These are phyloP conservation scores for Mycena polygramma DNA, from an alignment of 768 basidiomycete species.

Conservation along the genomic window DNA sequence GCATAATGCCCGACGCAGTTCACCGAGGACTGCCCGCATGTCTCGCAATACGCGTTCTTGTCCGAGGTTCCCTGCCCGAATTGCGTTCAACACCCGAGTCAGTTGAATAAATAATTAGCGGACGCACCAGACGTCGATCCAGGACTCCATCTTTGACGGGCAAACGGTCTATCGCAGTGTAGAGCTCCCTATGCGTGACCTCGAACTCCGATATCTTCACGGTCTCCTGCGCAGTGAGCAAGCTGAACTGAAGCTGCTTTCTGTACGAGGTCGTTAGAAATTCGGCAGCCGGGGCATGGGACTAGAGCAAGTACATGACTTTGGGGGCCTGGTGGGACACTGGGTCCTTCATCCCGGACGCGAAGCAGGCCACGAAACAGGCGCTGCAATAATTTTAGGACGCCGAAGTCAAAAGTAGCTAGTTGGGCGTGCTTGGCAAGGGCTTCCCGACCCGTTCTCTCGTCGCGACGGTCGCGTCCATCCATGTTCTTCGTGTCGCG, in stretches of 20 bases:
- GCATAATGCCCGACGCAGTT: constrained; percentile 99
- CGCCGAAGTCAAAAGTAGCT: constrained; percentile 12
- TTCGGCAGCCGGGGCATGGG: background rate
- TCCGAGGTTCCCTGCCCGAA: constrained; percentile 88
- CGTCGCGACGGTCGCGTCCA: no score
- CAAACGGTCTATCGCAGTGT: constrained; percentile 83
- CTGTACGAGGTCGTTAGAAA: constrained; percentile 55
- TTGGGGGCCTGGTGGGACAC: constrained; percentile 86
- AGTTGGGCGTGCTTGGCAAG: no score
- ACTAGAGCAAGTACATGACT: constrained; percentile 71
- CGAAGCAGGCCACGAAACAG: background rate
- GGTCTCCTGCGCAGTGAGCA: constrained; percentile 94
- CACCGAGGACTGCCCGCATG: constrained; percentile 90
- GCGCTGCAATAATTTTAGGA: background rate
- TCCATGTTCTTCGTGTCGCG: constrained; percentile 26
- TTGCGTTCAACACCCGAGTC: background rate
- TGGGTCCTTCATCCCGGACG: constrained; percentile 77
- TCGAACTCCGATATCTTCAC: constrained; percentile 97
- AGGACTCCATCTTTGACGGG: constrained; percentile 95
- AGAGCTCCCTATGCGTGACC: constrained; percentile 92
- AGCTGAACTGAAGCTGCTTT: constrained; percentile 96
- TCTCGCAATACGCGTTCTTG: constrained; percentile 93
- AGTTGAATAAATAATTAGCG: background rate
- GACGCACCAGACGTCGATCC: constrained; percentile 87
- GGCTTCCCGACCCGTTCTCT: no score